Percentiles rank a stretch among this genome's conserved stretches.
These are phyloP conservation scores for Gigaspora rosea DNA, from an alignment of 192 early-diverging fungal species.

Conservation along the genomic window DNA sequence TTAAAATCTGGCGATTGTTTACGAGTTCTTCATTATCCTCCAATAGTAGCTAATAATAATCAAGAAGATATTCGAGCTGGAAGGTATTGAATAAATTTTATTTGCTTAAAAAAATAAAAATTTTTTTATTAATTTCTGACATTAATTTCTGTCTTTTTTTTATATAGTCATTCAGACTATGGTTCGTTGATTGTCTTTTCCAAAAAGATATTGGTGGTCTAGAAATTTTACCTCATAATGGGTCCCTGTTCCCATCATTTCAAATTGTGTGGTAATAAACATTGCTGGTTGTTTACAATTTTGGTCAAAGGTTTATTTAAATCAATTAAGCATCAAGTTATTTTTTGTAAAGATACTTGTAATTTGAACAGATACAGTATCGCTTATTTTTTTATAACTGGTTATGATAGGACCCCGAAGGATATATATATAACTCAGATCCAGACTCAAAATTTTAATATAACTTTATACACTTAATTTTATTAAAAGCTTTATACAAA, in stretches of 20 bases:
- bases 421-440: too few species aligned
- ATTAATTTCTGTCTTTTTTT: not conserved
- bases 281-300: conserved; percentile 62
- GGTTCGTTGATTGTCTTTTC: conserved; percentile 69
- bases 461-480: too few species aligned
- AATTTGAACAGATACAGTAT: conserved; percentile 60
- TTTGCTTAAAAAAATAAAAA: not conserved
- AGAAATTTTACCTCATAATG: conserved; percentile 56
- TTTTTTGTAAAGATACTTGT: conserved; percentile 52
- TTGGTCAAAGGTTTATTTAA: conserved; percentile 65
- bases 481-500: too few species aligned
- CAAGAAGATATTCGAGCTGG: conserved; percentile 52
- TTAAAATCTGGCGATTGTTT: conserved; percentile 47
- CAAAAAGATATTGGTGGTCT: conserved; percentile 65
- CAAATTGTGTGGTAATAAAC: conserved; percentile 59
- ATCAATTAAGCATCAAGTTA: conserved; percentile 65
- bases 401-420: too few species aligned
- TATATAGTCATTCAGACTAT: conserved; percentile 64
- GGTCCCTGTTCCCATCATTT: conserved; percentile 63
- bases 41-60: conserved; percentile 40
- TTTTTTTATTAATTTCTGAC: not conserved
- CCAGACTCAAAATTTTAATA: too few species aligned
- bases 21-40: conserved; percentile 66
- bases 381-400: conserved; percentile 63
- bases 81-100: conserved; percentile 38